Evolutionary conservation across 2,329 filamentous ascomycete species (phyloP), one percentile per base, ranked within the genome.

Genomic region (Fusarium foetens): DNA sequence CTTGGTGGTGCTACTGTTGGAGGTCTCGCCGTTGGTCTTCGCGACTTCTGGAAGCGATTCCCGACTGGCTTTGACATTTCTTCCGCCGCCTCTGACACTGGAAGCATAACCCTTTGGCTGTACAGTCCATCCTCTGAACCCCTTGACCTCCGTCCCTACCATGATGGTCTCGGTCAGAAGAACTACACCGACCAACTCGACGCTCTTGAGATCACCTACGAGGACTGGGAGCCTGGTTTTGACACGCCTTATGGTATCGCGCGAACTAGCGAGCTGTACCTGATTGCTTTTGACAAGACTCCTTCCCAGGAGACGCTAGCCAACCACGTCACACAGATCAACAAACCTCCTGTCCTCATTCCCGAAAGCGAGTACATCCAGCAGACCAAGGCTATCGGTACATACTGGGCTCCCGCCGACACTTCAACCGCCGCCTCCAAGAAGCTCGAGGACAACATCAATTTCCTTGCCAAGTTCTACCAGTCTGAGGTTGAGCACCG

Each of bases 21-120:
- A n/a, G 89, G 89, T 17, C 81, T 91, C 3, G 89, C 87, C 2
- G 77, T 91, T 9, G 88, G 87, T 1, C 82, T 89, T 51, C 84
- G 86, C 6, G 85, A 91, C 72, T 91, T 91, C 76, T 91, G 89
- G 89, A 88, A 91, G 80, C 84, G 87, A 21, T 90, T 89, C 69
- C 89, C 89, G 0, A 88, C 87, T 0, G 84, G 86, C 7, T 78
- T 91, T 8, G 89, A 91, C 49, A 83, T 91, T 16, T 79, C 83
- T 1, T 84, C 87, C 55, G 86, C 88, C 0, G 83, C 83, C 0
- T 81, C 82, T 0, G 85, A 89, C 49, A 75, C 78, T 4, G 88
- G 88, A 1, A 81, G 84, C 8, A 81, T 91, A 16, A 91, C 88
- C 0, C 65, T 90, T 1, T 91, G 89, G 89, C 77, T 91, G 0